These are phyloP conservation scores for Mentha longifolia DNA, from an alignment of 257 asterid genomes.

Conservation along the genomic window DNA sequence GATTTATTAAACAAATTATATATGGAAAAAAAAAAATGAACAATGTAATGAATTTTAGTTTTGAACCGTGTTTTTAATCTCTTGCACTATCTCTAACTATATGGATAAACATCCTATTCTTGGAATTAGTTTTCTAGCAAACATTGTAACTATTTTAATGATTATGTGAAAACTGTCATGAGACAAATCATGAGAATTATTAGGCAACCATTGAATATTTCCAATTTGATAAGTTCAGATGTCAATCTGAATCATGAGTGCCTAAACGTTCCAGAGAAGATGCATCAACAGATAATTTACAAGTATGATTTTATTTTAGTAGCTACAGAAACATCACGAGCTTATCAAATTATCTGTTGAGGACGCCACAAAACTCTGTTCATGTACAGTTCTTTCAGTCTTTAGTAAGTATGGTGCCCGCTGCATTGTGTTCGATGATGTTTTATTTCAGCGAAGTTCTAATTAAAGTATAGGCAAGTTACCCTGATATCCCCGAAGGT, in stretches of 20 bases:
- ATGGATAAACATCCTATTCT: slow-evolving; percentile 10
- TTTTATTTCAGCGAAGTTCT: neutral
- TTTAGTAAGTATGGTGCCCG: neutral
- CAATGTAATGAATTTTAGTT: neutral
- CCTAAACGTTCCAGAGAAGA: neutral
- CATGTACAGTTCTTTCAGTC: slow-evolving; percentile 1
- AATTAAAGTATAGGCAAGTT: slow-evolving; percentile 26
- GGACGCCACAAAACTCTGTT: neutral
- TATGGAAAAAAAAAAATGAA: slow-evolving; percentile 12
- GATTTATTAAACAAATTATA: slow-evolving; percentile 21
- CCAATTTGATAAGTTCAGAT: neutral
- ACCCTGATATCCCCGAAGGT: slow-evolving; percentile 86
- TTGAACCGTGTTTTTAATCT: neutral
- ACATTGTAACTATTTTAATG: neutral
- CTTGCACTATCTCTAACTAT: neutral
- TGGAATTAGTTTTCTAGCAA: neutral
- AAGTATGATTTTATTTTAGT: neutral
- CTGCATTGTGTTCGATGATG: slow-evolving; percentile 13
- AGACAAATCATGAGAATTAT: neutral
- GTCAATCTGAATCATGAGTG: slow-evolving; percentile 6
- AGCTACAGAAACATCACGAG: neutral
- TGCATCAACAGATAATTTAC: neutral
- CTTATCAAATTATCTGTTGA: neutral
- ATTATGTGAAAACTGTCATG: slow-evolving; percentile 1
- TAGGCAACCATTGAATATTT: neutral